These are phyloP conservation scores for Ophiostoma sp. DNA, from an alignment of 2,329 filamentous ascomycete genomes.

Conservation along the genomic window DNA sequence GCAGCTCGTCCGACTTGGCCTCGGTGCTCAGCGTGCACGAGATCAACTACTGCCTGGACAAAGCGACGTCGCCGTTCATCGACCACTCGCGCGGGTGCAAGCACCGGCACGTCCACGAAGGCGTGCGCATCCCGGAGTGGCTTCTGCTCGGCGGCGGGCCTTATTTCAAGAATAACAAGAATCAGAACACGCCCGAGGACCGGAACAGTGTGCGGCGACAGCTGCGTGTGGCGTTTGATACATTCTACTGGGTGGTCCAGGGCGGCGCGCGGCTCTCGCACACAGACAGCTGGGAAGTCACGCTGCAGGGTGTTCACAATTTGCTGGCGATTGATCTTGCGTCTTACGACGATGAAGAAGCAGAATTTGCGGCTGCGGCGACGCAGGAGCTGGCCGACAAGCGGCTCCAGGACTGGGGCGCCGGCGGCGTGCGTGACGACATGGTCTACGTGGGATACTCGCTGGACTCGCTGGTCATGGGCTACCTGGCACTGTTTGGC, in stretches of 20 bases:
- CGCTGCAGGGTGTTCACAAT: slow-evolving; percentile 18
- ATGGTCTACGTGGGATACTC: slow-evolving; percentile 1
- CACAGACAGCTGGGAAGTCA: slow-evolving; percentile 24
- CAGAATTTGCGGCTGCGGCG: not conserved
- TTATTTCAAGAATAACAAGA: not conserved
- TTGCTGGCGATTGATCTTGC: slow-evolving; percentile 18
- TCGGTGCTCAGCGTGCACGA: not conserved
- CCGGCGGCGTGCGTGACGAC: slow-evolving; percentile 13
- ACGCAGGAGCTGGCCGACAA: not conserved
- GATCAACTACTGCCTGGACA: not conserved
- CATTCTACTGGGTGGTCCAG: slow-evolving; percentile 15
- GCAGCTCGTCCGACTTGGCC: not conserved
- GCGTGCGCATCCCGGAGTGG: slow-evolving; percentile 20
- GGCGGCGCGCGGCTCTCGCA: slow-evolving; percentile 9
- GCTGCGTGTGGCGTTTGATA: slow-evolving; percentile 12
- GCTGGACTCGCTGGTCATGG: slow-evolving; percentile 16
- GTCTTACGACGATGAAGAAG: not conserved
- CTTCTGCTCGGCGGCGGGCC: slow-evolving; percentile 19
- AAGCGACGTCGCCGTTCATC: not conserved
- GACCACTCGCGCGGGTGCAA: not conserved
- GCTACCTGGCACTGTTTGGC: slow-evolving; percentile 22
- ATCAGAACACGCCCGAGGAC: not conserved
- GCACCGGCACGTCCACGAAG: not conserved
- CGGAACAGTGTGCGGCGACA: slow-evolving; percentile 5
- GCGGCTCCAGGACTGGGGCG: not conserved